Evolutionary conservation across 164 flowering plant genomes (phyloP), one percentile per base, ranked within the genome.

Genomic region (Berberis thunbergii): DNA sequence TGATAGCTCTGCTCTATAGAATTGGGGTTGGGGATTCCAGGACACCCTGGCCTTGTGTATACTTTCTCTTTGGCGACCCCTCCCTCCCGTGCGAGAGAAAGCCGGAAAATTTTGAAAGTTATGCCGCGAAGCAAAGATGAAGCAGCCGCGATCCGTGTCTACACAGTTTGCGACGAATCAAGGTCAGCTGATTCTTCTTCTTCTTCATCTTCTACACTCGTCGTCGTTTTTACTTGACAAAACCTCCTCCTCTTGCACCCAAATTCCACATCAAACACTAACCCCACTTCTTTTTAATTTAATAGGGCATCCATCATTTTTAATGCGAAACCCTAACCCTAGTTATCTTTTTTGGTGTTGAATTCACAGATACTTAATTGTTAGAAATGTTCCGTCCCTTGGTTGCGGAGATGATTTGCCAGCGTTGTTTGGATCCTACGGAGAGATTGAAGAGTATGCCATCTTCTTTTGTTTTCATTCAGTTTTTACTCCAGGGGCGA

Each of bases 131-230:
- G 72, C 78, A 80, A 67, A 78, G 96, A 88, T 61, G 89, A 84
- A 48, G 74, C 81, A 49, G 82, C 85, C 1, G 93, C 91, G n/a
- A 78, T 88, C 75, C 88, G 95, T 41, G 98, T 89, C 1, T 91
- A 89, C 69, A 91, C 98, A 0, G 96, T 94, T 62, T 88, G 97
- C 70, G 97, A 94, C 59, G 98, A 94, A 76, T 94, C 98, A 38
- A 87, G 85, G 98, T 86, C 13, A n/a, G 38, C 52, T 26, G 49
- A 10, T 43, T 2, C 57, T 59, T 6, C 4, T 42, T 26, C 26
- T 13, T 41, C 61, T 26, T 26, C 26, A 26, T 26, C 26, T 26
- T 26, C 26, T 26, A 0, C 26, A 26, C 26, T 26, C 26, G 26
- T 26, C 26, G 26, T 26, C 26, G 26, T 26, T 26, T 26, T 26